Percentiles rank a stretch among this genome's conserved stretches.
phyloP scores from a whole-genome alignment of 2,329 filamentous ascomycete genomes.

The Knufia petricola region DNA sequence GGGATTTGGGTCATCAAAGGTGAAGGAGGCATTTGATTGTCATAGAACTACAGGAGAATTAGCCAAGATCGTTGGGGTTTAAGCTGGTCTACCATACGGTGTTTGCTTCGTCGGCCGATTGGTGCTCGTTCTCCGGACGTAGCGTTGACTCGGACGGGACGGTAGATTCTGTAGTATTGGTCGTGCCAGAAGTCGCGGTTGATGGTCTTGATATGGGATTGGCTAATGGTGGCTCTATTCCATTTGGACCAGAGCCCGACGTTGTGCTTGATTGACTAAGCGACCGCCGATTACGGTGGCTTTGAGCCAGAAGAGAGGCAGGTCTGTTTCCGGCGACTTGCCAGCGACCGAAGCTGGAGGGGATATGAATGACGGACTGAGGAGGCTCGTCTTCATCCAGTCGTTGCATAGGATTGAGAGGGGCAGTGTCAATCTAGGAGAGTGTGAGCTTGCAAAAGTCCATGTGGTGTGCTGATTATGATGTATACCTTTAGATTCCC shows the following conservation, averaged over 20 bases:
- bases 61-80: neutral
- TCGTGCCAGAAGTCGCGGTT: slow-evolving; percentile 6
- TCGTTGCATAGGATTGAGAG: slow-evolving; percentile 25
- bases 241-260: slow-evolving; percentile 1
- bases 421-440: slow-evolving; percentile 35
- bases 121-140: slow-evolving; percentile 9
- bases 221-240: slow-evolving; percentile 7
- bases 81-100: neutral
- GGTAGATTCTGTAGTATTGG: slow-evolving; percentile 4
- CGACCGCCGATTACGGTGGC: neutral
- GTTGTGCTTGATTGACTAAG: slow-evolving; percentile 5
- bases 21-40: slow-evolving; percentile 18
- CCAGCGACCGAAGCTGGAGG: slow-evolving; percentile 70
- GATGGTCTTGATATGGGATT: slow-evolving; percentile 7
- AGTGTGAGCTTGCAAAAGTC: neutral
- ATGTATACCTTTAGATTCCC: slow-evolving; percentile 4
- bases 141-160: slow-evolving; percentile 15
- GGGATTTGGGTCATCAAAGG: slow-evolving; percentile 20
- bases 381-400: slow-evolving; percentile 61
- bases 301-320: slow-evolving; percentile 1
- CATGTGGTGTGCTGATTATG: neutral
- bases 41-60: slow-evolving; percentile 12
- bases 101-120: slow-evolving; percentile 8
- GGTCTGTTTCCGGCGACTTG: slow-evolving; percentile 25
- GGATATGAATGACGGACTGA: slow-evolving; percentile 84